Conservation (phyloP, 441 rosid species). For the Erysimum pusillum region DNA sequence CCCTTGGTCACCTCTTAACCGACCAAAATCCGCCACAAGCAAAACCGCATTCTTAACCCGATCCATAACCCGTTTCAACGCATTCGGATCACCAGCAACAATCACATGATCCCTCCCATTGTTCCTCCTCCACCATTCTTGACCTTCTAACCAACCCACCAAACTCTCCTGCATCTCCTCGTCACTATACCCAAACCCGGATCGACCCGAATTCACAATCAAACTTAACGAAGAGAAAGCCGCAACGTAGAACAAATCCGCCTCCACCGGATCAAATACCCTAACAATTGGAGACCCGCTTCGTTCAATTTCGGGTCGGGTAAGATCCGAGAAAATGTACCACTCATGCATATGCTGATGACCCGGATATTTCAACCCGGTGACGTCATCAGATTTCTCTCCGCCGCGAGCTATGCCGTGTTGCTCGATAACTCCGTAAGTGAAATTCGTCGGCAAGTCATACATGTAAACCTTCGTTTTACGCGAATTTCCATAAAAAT, state of each 20-base stretch:
- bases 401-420: slow-evolving; percentile 75
- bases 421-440: slow-evolving; percentile 69
- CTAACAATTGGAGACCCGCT: slow-evolving; percentile 61
- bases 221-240: slow-evolving; percentile 77
- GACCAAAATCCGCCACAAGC: slow-evolving; percentile 75
- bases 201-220: slow-evolving; percentile 63
- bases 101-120: slow-evolving; percentile 79
- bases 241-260: slow-evolving; percentile 81
- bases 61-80: slow-evolving; percentile 65
- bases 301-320: slow-evolving; percentile 57
- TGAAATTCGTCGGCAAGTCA: slow-evolving; percentile 76
- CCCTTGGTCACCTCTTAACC: slow-evolving; percentile 77
- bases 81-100: slow-evolving; percentile 81
- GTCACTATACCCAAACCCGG: slow-evolving; percentile 58
- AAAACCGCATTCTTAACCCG: slow-evolving; percentile 68
- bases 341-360: slow-evolving; percentile 95
- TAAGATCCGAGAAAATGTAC: slow-evolving; percentile 70
- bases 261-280: slow-evolving; percentile 71
- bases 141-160: slow-evolving; percentile 75
- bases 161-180: slow-evolving; percentile 75
- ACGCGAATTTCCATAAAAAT: no score
- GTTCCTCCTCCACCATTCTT: slow-evolving; percentile 80
- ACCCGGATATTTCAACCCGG: slow-evolving; percentile 72
- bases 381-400: slow-evolving; percentile 44
- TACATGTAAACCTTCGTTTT: slow-evolving; percentile 72